A percentile compares a stretch with the other conserved stretches of the same genome.
Evolutionary conservation across 257 asterid genomes (phyloP).

Genomic region (Solanum virginianum): DNA sequence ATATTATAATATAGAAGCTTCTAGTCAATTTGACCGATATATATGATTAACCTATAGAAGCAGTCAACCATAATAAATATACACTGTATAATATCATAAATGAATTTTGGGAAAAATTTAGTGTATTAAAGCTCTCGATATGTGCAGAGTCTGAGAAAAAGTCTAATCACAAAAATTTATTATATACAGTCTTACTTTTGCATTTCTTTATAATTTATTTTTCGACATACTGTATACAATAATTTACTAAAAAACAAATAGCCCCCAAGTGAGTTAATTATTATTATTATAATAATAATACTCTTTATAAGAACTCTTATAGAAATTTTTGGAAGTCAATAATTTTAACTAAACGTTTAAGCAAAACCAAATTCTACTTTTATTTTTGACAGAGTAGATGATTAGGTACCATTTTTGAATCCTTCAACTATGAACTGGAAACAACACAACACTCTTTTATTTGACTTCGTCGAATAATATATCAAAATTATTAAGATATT

Average conservation of each 20-base stretch:
- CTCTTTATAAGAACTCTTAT: not conserved
- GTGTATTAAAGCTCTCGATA: too few species aligned
- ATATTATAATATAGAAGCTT: too few species aligned
- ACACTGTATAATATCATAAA: too few species aligned
- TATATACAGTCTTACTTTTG: too few species aligned
- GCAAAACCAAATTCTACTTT: not conserved
- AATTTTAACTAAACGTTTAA: not conserved
- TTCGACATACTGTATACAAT: not conserved
- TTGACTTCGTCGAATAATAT: constrained; percentile 80
- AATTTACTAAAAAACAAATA: constrained; percentile 13
- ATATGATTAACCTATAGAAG: too few species aligned
- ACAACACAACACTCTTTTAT: constrained; percentile 68
- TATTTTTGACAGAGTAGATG: not conserved
- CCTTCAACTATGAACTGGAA: constrained; percentile 44
- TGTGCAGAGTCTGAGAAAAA: too few species aligned
- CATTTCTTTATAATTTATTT: too few species aligned
- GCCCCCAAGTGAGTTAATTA: not conserved
- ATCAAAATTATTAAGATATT: not conserved
- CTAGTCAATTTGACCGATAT: too few species aligned
- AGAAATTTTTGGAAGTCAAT: not conserved
- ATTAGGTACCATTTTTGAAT: constrained; percentile 76
- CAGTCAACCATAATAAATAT: too few species aligned
- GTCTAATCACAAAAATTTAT: too few species aligned
- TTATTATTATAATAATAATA: not conserved
- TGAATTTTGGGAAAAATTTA: too few species aligned